These are phyloP conservation scores for Solanum virginianum DNA, from an alignment of 257 asterid genomes.

Conservation along the genomic window DNA sequence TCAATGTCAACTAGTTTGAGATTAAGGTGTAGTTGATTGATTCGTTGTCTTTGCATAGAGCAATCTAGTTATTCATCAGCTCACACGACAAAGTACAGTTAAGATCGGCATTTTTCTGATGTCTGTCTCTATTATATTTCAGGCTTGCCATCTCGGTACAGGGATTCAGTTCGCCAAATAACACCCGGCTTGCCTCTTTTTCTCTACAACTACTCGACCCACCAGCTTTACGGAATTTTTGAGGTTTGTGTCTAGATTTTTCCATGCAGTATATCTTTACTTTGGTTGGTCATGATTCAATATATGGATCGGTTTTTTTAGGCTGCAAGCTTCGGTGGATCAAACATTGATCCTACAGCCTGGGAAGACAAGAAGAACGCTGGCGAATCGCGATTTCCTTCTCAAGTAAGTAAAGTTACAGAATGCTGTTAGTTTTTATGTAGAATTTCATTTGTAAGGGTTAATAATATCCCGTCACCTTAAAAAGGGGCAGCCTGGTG, in stretches of 20 bases:
- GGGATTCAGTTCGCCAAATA: constrained; percentile 82
- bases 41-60: background rate
- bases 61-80: background rate
- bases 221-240: constrained; percentile 85
- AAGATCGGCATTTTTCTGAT: background rate
- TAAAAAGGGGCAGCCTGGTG: background rate
- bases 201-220: constrained; percentile 87
- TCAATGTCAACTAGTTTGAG: background rate
- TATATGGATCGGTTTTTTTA: background rate
- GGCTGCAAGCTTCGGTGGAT: constrained; percentile 96
- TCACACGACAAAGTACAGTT: background rate
- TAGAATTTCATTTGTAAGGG: background rate
- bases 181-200: constrained; percentile 93
- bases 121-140: background rate
- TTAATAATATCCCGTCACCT: background rate
- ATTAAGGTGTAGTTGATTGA: background rate
- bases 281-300: background rate
- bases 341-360: constrained; percentile 85
- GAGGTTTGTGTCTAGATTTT: constrained; percentile 41
- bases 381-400: constrained; percentile 88
- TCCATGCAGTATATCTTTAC: background rate
- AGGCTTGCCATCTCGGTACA: constrained; percentile 92
- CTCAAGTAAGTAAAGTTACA: constrained; percentile 41
- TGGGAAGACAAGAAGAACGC: constrained; percentile 96
- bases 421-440: background rate